A percentile compares a stretch with the other conserved stretches of the same genome.
phyloP scores from a whole-genome alignment of 768 basidiomycete genomes.

The Boletus eberwhitei region DNA sequence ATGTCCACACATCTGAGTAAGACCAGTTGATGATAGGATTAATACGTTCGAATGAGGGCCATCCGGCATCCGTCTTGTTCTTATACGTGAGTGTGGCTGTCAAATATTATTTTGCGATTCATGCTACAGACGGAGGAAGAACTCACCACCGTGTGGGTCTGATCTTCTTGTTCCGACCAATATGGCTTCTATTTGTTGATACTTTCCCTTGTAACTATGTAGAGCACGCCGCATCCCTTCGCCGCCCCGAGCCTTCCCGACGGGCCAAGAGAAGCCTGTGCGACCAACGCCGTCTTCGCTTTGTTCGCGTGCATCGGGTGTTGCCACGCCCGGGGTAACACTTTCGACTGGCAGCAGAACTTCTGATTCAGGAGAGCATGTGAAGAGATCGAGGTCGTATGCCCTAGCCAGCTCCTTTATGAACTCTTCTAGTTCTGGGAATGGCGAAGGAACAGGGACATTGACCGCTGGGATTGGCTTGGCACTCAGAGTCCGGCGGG shows the following conservation, averaged over 20 bases:
- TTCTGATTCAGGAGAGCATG: constrained; percentile 32
- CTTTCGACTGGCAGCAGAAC: constrained; percentile 48
- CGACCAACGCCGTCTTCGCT: constrained; percentile 1
- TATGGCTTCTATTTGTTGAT: constrained; percentile 72
- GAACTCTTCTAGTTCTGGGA: constrained; percentile 79
- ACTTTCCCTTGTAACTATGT: constrained; percentile 62
- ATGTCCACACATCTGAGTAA: constrained; percentile 87
- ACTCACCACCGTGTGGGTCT: constrained; percentile 92
- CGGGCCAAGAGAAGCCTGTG: constrained; percentile 32
- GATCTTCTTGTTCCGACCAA: constrained; percentile 84
- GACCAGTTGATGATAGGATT: constrained; percentile 97
- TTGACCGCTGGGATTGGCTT: constrained; percentile 68
- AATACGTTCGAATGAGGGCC: constrained; percentile 87
- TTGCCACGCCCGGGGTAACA: constrained; percentile 36
- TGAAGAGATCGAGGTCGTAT: constrained; percentile 77
- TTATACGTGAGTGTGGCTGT: constrained; percentile 68
- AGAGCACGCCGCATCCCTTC: constrained; percentile 80
- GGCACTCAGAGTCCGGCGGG: constrained; percentile 38
- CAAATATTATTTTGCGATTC: not conserved
- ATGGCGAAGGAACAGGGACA: constrained; percentile 88
- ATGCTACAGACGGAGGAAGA: not conserved
- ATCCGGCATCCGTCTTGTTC: constrained; percentile 81
- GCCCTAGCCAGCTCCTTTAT: constrained; percentile 56
- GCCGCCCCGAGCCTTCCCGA: constrained; percentile 55
- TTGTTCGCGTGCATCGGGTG: constrained; percentile 12